Evolutionary conservation across 768 basidiomycete species (phyloP).

Genomic region (Russula abietina): DNA sequence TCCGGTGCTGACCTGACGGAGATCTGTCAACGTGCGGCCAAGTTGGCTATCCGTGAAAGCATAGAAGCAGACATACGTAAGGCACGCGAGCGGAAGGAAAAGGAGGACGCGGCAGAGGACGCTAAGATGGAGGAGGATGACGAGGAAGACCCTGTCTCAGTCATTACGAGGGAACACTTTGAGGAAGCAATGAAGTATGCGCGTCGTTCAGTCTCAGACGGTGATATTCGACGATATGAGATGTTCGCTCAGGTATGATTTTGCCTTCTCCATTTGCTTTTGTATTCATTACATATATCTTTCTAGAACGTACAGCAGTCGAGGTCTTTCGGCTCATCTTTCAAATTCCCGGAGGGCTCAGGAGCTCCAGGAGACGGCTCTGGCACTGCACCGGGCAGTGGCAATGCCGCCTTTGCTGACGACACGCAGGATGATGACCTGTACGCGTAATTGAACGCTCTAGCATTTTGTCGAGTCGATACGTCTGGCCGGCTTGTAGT

Average conservation of each 20-base stretch:
- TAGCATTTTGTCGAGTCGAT: constrained; percentile 6
- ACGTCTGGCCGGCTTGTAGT: not conserved
- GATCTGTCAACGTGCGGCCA: constrained; percentile 96
- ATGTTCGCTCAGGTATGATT: constrained; percentile 83
- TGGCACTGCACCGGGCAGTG: constrained; percentile 34
- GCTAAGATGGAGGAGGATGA: constrained; percentile 64
- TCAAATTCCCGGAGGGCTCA: constrained; percentile 89
- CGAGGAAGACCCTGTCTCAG: constrained; percentile 83
- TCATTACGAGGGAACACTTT: constrained; percentile 90
- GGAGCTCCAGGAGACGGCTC: constrained; percentile 23
- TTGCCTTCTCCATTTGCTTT: not conserved
- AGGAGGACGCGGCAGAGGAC: constrained; percentile 68
- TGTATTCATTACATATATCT: constrained; percentile 14
- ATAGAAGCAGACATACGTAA: constrained; percentile 87
- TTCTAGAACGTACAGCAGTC: constrained; percentile 81
- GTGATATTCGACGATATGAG: constrained; percentile 96
- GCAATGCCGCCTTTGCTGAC: constrained; percentile 76
- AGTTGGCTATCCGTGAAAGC: constrained; percentile 91
- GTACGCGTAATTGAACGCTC: constrained; percentile 53
- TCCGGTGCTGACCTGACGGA: constrained; percentile 99
- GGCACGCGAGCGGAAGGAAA: constrained; percentile 73
- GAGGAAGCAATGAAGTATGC: constrained; percentile 99
- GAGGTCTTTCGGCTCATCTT: constrained; percentile 87
- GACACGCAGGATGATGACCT: constrained; percentile 87
- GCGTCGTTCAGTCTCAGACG: constrained; percentile 92